Conservation (phyloP, 1,139 yeast species). For the Petasospora fabianii region DNA sequence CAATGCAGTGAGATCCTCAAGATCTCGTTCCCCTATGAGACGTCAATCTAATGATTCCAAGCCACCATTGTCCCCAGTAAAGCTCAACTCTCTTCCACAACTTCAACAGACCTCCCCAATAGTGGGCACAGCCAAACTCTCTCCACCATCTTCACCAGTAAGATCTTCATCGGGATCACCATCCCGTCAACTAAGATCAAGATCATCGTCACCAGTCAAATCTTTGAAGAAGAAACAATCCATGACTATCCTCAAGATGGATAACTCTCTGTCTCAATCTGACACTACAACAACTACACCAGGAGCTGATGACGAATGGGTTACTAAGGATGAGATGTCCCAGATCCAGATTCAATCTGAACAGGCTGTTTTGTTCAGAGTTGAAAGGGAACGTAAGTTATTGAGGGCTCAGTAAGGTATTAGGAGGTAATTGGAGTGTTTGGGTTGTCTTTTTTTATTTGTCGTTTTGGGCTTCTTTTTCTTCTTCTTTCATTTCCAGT, state of each 20-base stretch:
- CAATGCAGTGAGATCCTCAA: constrained; percentile 15
- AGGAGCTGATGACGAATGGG: constrained; percentile 11
- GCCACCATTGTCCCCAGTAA: constrained; percentile 15
- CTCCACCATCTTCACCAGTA: constrained; percentile 16
- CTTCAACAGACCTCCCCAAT: constrained; percentile 2
- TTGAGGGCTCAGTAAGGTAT: constrained; percentile 12
- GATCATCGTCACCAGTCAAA: constrained; percentile 24
- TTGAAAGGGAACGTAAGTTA: constrained; percentile 24
- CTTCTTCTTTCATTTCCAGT: too few relatives aligned
- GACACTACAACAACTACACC: constrained; percentile 1
- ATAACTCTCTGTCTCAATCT: constrained; percentile 17
- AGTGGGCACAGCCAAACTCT: constrained; percentile 5
- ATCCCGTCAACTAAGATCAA: too few relatives aligned
- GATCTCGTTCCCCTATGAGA: constrained; percentile 23
- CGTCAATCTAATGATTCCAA: constrained; percentile 10
- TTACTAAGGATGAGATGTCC: constrained; percentile 20
- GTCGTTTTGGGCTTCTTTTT: too few relatives aligned
- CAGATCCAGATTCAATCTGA: constrained; percentile 21
- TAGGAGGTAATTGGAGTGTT: too few relatives aligned
- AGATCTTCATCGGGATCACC: too few relatives aligned
- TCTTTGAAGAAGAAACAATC: constrained; percentile 26
- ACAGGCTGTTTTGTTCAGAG: constrained; percentile 25
- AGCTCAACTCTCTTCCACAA: constrained; percentile 12
- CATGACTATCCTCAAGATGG: constrained; percentile 27
- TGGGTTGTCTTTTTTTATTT: too few relatives aligned